phyloP scores from a whole-genome alignment of 306 rosid species.

The Vigna hirtella region DNA sequence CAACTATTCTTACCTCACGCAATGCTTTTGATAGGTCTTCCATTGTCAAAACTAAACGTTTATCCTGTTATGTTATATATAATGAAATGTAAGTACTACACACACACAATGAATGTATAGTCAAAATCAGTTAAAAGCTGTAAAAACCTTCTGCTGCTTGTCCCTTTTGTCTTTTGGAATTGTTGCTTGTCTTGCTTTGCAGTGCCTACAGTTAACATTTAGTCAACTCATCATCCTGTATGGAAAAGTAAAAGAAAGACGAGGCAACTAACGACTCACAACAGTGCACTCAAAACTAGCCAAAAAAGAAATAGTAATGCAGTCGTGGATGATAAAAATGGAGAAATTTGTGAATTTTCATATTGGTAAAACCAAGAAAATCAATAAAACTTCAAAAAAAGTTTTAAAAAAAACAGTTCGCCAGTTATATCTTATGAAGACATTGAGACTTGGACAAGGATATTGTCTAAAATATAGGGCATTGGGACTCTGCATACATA shows the following conservation, averaged over 20 bases:
- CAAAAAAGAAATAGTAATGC: slow-evolving; percentile 30
- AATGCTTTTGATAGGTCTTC: slow-evolving; percentile 85
- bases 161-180: slow-evolving; percentile 93
- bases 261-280: neutral
- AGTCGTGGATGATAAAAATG: neutral
- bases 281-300: neutral
- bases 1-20: slow-evolving; percentile 62
- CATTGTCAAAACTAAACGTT: slow-evolving; percentile 81
- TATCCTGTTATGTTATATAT: slow-evolving; percentile 71
- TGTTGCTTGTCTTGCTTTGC: slow-evolving; percentile 87
- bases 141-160: slow-evolving; percentile 86
- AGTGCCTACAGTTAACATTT: slow-evolving; percentile 70
- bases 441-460: no score
- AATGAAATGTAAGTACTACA: slow-evolving; percentile 37
- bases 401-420: no score
- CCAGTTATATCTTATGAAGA: no score
- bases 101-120: slow-evolving; percentile 6
- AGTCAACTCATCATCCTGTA: slow-evolving; percentile 36
- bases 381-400: no score
- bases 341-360: no score
- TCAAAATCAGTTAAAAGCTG: slow-evolving; percentile 17
- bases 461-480: no score
- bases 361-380: no score
- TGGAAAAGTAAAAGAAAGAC: slow-evolving; percentile 8
- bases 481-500: no score